Base-by-base conservation (phyloP, 306 rosid genomes). In the Vigna angularis region DNA sequence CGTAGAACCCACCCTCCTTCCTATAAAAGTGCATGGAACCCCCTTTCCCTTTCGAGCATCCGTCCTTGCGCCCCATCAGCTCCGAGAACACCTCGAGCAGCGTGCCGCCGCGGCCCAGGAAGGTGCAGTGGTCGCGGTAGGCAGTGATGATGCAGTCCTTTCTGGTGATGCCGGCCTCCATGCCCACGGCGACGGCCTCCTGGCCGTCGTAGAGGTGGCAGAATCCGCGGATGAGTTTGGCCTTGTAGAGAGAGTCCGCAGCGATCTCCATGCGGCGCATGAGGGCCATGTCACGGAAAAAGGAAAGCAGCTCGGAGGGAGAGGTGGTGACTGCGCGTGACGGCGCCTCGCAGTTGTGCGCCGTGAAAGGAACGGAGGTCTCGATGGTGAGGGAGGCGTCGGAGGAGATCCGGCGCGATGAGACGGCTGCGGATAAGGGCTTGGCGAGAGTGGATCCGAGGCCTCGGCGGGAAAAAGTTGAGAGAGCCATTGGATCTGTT, bases 231-330 rank as follows among this genome's bases (percentile, higher is more conserved):
- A 94, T 92, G 76, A 92, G 90, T 76, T 94, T 94, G 17, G 98
- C 88, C 86, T 94, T 94, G 74, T 94, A 94, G 69, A 94, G 97
- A 1, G 98, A 94, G n/a, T 94, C 98, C 1, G 98, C 97, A 4
- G 98, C 88, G 56, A 95, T 92, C 86, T 95, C 98, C 97, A 92
- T 91, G 0, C 98, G 95, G 0, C 98, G 96, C 98, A 95, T 95
- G 48, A 64, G 1, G 12, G 97, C 91, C 96, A 95, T 89, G 79
- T 84, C n/a, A 61, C 83, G 91, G 86, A 89, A 95, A 87, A 91
- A 91, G 15, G 76, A 5, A 63, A 90, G 64, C 15, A 94, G 91
- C 80, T 94, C 95, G 16, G 79, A 38, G 18, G 97, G 73, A 4
- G 81, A 34, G 70, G 99, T 93, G 2, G 87, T 86, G 40, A 93